These are phyloP conservation scores for Jamesozyma jinghongensis DNA, from an alignment of 805 yeast species.

Conservation along the genomic window DNA sequence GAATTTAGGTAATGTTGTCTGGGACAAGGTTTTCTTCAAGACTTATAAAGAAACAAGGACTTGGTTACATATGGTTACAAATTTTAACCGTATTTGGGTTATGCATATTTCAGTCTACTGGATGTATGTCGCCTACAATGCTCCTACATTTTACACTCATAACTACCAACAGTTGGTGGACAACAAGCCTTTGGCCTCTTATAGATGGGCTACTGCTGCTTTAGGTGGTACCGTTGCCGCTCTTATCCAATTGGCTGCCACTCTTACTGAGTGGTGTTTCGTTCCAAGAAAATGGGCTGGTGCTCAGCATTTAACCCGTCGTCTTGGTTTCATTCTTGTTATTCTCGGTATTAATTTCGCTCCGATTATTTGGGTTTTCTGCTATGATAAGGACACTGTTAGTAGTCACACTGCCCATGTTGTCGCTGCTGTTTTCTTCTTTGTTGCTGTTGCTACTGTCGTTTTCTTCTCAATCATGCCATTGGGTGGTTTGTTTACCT, in stretches of 20 bases:
- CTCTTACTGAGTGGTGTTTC: constrained; percentile 85
- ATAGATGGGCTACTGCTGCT: constrained; percentile 88
- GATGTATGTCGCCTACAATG: constrained; percentile 90
- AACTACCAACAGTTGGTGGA: constrained; percentile 75
- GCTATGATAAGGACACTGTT: constrained; percentile 59
- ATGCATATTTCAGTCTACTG: constrained; percentile 83
- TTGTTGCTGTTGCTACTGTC: constrained; percentile 75
- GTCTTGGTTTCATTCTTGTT: constrained; percentile 62
- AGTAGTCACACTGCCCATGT: constrained; percentile 63
- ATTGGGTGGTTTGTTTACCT: constrained; percentile 88
- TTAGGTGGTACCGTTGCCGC: constrained; percentile 87
- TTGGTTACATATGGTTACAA: constrained; percentile 90
- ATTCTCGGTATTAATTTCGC: constrained; percentile 67
- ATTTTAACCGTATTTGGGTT: constrained; percentile 97
- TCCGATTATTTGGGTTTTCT: constrained; percentile 78
- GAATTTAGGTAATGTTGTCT: constrained; percentile 80
- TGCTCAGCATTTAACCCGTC: constrained; percentile 89
- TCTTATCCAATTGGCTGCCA: constrained; percentile 74
- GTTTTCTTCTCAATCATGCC: constrained; percentile 91
- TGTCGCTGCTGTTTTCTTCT: constrained; percentile 79
- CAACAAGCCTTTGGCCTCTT: constrained; percentile 78
- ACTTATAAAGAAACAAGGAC: constrained; percentile 94
- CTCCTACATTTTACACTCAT: constrained; percentile 84
- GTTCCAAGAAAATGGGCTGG: constrained; percentile 99
- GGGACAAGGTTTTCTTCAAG: constrained; percentile 89